These are phyloP conservation scores for Neurospora sp. DNA, from an alignment of 495 filamentous ascomycete genomes.

Conservation along the genomic window DNA sequence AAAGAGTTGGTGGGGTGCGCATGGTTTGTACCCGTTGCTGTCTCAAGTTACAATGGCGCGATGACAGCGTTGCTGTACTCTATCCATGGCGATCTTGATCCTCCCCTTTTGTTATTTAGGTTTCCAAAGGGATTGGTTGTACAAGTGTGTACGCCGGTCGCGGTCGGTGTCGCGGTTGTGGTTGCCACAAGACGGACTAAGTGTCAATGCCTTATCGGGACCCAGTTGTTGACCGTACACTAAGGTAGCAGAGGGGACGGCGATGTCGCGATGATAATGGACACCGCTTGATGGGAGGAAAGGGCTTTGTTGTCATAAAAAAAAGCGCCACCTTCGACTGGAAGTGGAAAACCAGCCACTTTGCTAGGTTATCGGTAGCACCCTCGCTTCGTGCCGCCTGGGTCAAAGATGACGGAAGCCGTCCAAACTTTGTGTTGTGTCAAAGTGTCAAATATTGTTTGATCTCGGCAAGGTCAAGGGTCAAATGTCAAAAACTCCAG, in stretches of 20 bases:
- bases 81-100: slow-evolving; percentile 15
- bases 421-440: not conserved
- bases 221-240: not conserved
- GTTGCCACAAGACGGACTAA: not conserved
- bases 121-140: not conserved
- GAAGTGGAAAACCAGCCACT: not conserved
- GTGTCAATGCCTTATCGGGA: not conserved
- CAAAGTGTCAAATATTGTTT: not conserved
- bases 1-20: slow-evolving; percentile 11
- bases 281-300: not conserved
- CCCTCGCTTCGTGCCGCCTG: not conserved
- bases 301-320: not conserved
- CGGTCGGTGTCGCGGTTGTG: not conserved
- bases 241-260: not conserved
- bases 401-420: not conserved
- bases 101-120: slow-evolving; percentile 1
- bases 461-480: not conserved
- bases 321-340: not conserved
- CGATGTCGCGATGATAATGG: not conserved
- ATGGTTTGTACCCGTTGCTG: slow-evolving; percentile 13
- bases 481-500: not conserved
- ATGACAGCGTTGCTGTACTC: not conserved
- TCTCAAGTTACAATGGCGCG: slow-evolving; percentile 1
- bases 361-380: not conserved
- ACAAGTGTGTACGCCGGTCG: not conserved